phyloP scores from a whole-genome alignment of 345 rosid species.

The Linum usitatissimum region DNA sequence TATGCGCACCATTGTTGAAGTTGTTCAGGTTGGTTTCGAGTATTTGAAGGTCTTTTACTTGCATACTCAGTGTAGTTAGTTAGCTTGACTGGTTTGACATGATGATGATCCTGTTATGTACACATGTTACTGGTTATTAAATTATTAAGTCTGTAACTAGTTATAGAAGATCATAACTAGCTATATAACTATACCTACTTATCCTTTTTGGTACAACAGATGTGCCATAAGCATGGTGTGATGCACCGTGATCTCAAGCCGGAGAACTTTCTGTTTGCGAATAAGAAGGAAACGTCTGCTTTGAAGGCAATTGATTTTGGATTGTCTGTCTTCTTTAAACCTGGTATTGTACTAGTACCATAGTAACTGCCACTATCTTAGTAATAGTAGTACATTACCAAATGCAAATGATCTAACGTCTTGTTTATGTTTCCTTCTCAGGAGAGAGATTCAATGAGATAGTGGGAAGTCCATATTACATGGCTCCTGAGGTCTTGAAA shows the following conservation, averaged over 20 bases:
- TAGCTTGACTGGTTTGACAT: no score
- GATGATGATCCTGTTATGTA: no score
- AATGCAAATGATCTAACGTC: conserved; percentile 2
- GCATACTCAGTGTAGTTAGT: no score
- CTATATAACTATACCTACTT: no score
- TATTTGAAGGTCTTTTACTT: no score
- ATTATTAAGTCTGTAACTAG: not conserved
- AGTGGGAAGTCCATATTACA: conserved; percentile 91
- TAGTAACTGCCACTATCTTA: not conserved
- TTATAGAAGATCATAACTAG: conserved; percentile 1
- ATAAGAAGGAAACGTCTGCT: conserved; percentile 63
- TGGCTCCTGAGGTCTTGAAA: conserved; percentile 84
- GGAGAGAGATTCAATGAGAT: conserved; percentile 76
- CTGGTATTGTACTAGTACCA: conserved; percentile 38
- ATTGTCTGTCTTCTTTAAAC: conserved; percentile 65
- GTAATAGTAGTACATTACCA: no score
- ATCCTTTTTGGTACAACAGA: conserved; percentile 21
- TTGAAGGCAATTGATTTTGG: conserved; percentile 84
- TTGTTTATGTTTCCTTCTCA: conserved; percentile 12
- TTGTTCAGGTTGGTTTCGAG: conserved; percentile 57
- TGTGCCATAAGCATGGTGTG: conserved; percentile 74
- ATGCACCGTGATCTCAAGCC: conserved; percentile 88
- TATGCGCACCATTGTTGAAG: conserved; percentile 71
- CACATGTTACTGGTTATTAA: no score
- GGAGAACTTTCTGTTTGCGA: conserved; percentile 77